Evolutionary conservation across 306 rosid genomes (phyloP).

Genomic region (Heteromeles arbutifolia): DNA sequence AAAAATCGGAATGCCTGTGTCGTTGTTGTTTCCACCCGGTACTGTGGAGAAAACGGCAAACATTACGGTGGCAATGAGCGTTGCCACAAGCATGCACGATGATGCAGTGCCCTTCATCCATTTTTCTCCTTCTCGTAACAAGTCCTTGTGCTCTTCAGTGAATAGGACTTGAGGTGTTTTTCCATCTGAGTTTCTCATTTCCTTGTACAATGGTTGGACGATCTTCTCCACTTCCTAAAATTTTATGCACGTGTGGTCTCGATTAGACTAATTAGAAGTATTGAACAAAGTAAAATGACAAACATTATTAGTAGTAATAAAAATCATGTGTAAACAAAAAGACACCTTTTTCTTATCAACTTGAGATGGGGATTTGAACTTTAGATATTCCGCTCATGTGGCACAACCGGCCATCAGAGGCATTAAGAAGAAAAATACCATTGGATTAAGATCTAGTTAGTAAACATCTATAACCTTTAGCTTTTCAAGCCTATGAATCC

Average conservation of each 20-base stretch:
- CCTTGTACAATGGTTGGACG: conserved; percentile 2
- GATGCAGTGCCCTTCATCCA: conserved; percentile 8
- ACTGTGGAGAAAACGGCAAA: not conserved
- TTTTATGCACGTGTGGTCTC: not conserved
- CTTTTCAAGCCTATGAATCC: too few species aligned
- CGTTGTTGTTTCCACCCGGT: not conserved
- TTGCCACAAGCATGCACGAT: conserved; percentile 6
- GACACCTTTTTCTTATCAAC: too few species aligned
- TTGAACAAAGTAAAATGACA: too few species aligned
- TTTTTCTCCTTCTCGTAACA: not conserved
- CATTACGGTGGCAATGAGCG: conserved; percentile 6
- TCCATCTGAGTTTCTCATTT: not conserved
- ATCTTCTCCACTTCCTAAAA: conserved; percentile 5
- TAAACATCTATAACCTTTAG: too few species aligned
- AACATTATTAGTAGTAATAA: too few species aligned
- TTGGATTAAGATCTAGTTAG: too few species aligned
- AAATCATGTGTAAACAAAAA: too few species aligned
- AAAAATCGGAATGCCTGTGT: not conserved
- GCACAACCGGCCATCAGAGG: too few species aligned
- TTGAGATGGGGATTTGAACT: too few species aligned
- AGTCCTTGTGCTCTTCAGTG: not conserved
- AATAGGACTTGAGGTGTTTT: not conserved
- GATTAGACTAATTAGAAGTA: too few species aligned
- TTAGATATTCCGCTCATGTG: too few species aligned
- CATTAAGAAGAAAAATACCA: too few species aligned